Conservation (phyloP, 2,329 filamentous ascomycete species). For the Trichoderma sp. region DNA sequence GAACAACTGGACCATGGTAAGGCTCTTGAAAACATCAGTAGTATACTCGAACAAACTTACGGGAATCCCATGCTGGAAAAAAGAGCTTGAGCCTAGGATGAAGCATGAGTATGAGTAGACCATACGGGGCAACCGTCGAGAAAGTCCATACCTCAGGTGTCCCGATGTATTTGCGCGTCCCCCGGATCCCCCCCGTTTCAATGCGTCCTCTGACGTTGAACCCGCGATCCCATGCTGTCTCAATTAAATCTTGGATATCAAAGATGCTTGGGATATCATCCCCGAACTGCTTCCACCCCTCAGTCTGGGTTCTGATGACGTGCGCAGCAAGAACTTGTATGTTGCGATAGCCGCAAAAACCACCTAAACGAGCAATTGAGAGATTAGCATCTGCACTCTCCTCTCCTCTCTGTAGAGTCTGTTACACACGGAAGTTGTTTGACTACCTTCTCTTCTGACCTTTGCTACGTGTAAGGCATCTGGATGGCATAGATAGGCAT, state of each 20-base stretch:
- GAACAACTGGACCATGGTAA: slow-evolving; percentile 51
- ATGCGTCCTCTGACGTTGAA: slow-evolving; percentile 73
- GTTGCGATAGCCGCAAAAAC: slow-evolving; percentile 94
- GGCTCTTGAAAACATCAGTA: neutral
- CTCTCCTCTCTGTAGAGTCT: neutral
- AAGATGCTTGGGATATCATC: slow-evolving; percentile 72
- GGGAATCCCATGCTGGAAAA: slow-evolving; percentile 69
- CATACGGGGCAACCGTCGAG: too few relatives aligned
- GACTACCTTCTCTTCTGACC: slow-evolving; percentile 67
- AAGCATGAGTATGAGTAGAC: slow-evolving; percentile 1
- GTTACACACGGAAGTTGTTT: neutral
- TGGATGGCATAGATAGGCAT: slow-evolving; percentile 79
- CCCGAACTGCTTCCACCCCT: slow-evolving; percentile 62
- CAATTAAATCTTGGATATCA: slow-evolving; percentile 81
- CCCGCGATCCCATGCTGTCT: slow-evolving; percentile 82
- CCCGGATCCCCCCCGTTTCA: slow-evolving; percentile 83
- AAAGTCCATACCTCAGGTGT: slow-evolving; percentile 72
- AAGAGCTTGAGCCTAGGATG: slow-evolving; percentile 70
- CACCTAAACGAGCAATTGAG: slow-evolving; percentile 52
- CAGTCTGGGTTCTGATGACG: slow-evolving; percentile 60
- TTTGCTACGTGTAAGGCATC: slow-evolving; percentile 79
- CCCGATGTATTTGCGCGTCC: slow-evolving; percentile 94
- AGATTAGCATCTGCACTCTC: neutral
- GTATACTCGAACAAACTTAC: slow-evolving; percentile 44
- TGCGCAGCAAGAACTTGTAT: slow-evolving; percentile 90